Base-by-base conservation (phyloP, 169 alveolate species). In the Theileria sp. region DNA sequence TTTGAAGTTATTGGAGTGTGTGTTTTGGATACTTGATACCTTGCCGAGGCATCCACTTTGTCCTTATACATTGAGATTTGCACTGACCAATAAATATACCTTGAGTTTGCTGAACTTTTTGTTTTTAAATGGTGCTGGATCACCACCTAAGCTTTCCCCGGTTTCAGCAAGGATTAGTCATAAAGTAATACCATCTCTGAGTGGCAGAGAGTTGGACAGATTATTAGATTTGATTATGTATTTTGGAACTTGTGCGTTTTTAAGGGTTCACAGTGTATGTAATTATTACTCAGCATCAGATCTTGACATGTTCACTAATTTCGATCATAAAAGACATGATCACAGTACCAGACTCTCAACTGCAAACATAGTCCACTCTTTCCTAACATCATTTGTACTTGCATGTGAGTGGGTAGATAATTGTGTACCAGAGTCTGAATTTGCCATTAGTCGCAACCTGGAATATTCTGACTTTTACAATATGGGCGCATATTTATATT, bases 1-100 rank as follows among this genome's bases (percentile, higher is more conserved):
- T 36, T 84, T 93, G 0, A 94, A 95, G n/a, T 89, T 95, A 4
- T 91, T 90, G 28, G 93, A 93, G 65, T 94, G 89, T 9, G 94
- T 92, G 21, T 96, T 94, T 70, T 95, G 98, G 98, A 67, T 95
- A 51, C 78, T 95, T 82, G 97, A 95, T 67, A 81, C 92, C 9
- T 89, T 93, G 61, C 75, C 93, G 17, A 80, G 96, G 12, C 98
- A 95, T 51, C 98, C 98, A 1, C 87, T 94, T 38, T 93, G 97
- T 58, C 97, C 95, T 49, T 92, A 95, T 3, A 25, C 44, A 28
- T 75, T 95, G 32, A 75, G 98, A 26, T 50, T 76, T 21, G 81
- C 92, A 26, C 73, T 94, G 30, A 86, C 92, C 10, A 82, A 88
- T 64, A 90, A 93, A 34, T 67, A 83, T 51, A 80, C 89, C 10